Evolutionary conservation across 805 yeast species (phyloP).

Genomic region (Candida nonsorbophila): DNA sequence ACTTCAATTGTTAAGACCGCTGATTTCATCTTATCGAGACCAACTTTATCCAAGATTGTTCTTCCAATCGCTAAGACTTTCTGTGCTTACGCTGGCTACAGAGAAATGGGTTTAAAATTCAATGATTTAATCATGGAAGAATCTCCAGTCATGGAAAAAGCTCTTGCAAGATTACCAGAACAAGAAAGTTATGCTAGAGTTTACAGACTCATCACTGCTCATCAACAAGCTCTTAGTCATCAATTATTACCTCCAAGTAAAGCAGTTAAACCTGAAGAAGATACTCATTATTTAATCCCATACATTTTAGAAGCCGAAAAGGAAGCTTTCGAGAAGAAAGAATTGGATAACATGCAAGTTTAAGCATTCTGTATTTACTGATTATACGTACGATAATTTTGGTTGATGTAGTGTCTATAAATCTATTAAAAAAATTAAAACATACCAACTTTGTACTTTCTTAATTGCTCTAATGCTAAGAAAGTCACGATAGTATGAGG

Average conservation of each 20-base stretch:
- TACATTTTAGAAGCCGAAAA: constrained; percentile 92
- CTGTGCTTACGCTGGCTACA: constrained; percentile 79
- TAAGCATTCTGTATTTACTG: constrained; percentile 5
- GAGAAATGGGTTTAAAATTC: constrained; percentile 85
- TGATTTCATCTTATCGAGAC: constrained; percentile 76
- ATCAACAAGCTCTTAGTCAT: constrained; percentile 79
- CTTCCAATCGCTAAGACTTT: constrained; percentile 78
- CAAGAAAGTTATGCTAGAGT: constrained; percentile 85
- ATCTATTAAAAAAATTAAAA: neutral
- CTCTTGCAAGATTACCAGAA: constrained; percentile 80
- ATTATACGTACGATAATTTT: neutral
- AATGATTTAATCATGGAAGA: constrained; percentile 90
- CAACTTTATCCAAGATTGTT: constrained; percentile 67
- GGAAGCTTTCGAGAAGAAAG: constrained; percentile 81
- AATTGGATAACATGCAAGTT: constrained; percentile 71
- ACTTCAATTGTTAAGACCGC: constrained; percentile 70
- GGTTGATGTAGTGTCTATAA: no score
- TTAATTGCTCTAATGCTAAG: constrained; percentile 61
- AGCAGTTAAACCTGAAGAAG: constrained; percentile 75
- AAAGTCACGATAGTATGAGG: constrained; percentile 74
- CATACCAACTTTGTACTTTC: constrained; percentile 50
- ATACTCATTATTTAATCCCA: constrained; percentile 77
- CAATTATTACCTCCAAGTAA: constrained; percentile 79
- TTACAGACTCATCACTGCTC: constrained; percentile 88
- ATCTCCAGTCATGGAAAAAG: constrained; percentile 79